Conservation (phyloP, 345 rosid genomes). For the Moricandia moricandioides region DNA sequence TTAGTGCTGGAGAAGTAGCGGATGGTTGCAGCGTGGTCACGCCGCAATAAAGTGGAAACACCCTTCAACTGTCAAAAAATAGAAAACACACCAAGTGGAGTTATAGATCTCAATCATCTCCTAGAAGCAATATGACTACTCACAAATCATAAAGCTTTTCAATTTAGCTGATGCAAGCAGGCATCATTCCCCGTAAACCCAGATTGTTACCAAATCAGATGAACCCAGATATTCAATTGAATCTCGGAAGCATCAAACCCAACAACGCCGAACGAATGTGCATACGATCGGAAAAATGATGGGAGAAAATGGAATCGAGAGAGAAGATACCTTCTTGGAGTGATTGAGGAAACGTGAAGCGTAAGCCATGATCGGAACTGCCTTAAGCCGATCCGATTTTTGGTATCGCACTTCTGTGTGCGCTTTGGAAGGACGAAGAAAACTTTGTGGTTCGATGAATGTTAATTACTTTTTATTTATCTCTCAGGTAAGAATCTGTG, state of each 20-base stretch:
- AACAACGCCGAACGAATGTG: slow-evolving; percentile 4
- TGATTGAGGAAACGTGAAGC: slow-evolving; percentile 59
- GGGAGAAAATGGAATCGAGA: slow-evolving; percentile 7
- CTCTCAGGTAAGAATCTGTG: too few relatives aligned
- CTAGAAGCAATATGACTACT: background rate
- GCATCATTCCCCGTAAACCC: too few relatives aligned
- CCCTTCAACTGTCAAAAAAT: slow-evolving; percentile 49
- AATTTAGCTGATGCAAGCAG: background rate
- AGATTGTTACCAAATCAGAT: background rate
- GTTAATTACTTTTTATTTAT: slow-evolving; percentile 4
- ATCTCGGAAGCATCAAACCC: background rate
- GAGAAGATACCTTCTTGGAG: slow-evolving; percentile 48
- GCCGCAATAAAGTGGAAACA: slow-evolving; percentile 49
- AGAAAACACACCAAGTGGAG: background rate
- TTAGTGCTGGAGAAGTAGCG: slow-evolving; percentile 58
- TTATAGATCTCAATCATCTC: slow-evolving; percentile 27
- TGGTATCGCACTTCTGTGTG: slow-evolving; percentile 1
- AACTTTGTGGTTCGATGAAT: too few relatives aligned
- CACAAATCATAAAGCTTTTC: background rate
- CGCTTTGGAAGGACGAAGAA: slow-evolving; percentile 1
- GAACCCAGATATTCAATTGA: background rate
- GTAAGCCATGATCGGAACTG: slow-evolving; percentile 50
- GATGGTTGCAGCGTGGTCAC: slow-evolving; percentile 46
- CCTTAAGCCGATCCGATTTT: slow-evolving; percentile 27
- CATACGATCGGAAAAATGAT: slow-evolving; percentile 12